phyloP scores from a whole-genome alignment of 2,329 filamentous ascomycete genomes.

The Colletotrichum plurivorum region DNA sequence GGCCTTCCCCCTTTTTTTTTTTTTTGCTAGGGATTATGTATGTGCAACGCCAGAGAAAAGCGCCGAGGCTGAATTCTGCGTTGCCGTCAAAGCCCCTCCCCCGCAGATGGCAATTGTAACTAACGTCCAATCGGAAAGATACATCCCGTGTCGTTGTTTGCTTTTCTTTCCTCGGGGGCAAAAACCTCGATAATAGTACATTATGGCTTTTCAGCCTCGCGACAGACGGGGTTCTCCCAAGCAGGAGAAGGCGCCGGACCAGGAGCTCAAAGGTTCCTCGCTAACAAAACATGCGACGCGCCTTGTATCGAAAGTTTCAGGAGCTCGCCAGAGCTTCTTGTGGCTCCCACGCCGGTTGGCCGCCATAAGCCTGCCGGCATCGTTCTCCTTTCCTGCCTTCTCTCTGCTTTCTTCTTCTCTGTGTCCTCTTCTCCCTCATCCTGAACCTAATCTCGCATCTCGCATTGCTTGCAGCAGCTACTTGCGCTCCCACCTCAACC shows the following conservation, averaged over 20 bases:
- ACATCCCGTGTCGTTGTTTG: neutral
- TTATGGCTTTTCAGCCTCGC: slow-evolving; percentile 27
- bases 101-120: neutral
- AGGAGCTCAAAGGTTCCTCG: slow-evolving; percentile 33
- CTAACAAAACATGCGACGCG: slow-evolving; percentile 45
- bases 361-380: slow-evolving; percentile 29
- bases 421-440: neutral
- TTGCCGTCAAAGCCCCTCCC: neutral
- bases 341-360: slow-evolving; percentile 1
- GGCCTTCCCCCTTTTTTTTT: slow-evolving; percentile 2
- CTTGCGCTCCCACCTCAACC: neutral
- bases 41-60: slow-evolving; percentile 7
- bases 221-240: slow-evolving; percentile 7
- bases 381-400: slow-evolving; percentile 3
- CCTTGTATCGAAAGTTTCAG: slow-evolving; percentile 47
- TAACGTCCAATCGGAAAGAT: slow-evolving; percentile 17
- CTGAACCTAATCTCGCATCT: slow-evolving; percentile 21
- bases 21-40: slow-evolving; percentile 1
- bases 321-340: slow-evolving; percentile 25
- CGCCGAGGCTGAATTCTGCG: slow-evolving; percentile 10
- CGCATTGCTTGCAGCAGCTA: slow-evolving; percentile 10
- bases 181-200: neutral
- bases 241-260: neutral
- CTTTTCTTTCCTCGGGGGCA: neutral
- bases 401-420: slow-evolving; percentile 4